Percentiles rank a stretch among this genome's conserved stretches.
Conservation (phyloP, 129 eudicot species). For the Heracleum sosnowskyi region DNA sequence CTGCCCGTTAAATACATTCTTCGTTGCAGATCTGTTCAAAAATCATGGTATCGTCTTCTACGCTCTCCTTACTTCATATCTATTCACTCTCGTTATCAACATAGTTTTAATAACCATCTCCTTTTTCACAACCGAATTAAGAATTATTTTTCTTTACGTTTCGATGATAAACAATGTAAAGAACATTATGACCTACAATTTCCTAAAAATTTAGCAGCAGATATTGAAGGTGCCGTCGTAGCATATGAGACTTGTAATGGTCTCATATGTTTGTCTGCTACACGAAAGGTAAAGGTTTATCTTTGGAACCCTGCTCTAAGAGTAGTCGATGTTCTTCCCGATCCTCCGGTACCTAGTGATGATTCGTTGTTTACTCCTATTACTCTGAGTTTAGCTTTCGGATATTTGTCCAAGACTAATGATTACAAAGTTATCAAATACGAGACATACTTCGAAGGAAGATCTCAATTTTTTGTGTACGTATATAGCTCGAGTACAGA, state of each 20-base stretch:
- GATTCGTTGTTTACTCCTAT: rapidly evolving
- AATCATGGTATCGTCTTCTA: not conserved
- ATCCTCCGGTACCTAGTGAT: not conserved
- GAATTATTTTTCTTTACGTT: not conserved
- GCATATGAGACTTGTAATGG: not conserved
- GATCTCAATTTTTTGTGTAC: not conserved
- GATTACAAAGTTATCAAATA: too few species aligned
- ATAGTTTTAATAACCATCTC: not conserved
- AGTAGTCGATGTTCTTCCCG: not conserved
- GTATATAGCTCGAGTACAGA: not conserved
- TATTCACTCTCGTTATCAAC: not conserved
- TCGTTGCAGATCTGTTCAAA: too few species aligned
- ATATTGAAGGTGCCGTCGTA: too few species aligned
- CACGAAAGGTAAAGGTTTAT: too few species aligned
- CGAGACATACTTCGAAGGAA: too few species aligned
- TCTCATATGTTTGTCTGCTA: not conserved
- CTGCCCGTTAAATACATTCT: too few species aligned
- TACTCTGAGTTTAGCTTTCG: not conserved
- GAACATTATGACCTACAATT: not conserved
- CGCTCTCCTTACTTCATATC: not conserved
- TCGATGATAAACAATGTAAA: not conserved
- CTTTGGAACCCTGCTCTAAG: not conserved
- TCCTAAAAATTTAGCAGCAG: too few species aligned
- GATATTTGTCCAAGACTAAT: too few species aligned
- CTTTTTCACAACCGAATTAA: not conserved